Conservation (phyloP, 768 basidiomycete species). For the Lactarius psammicola region DNA sequence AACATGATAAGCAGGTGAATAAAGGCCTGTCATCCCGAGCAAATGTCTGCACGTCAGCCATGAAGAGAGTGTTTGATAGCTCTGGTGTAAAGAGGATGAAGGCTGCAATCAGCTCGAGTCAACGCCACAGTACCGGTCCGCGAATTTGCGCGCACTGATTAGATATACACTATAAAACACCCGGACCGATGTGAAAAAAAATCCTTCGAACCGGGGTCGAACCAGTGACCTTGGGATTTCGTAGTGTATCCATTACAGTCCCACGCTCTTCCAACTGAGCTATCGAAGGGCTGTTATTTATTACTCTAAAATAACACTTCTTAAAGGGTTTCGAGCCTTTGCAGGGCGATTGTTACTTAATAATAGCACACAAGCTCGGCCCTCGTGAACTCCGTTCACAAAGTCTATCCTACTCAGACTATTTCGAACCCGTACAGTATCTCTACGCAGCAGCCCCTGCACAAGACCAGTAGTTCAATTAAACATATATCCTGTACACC, state of each 20-base stretch:
- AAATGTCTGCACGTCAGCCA: constrained; percentile 21
- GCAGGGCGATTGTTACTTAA: too few species aligned
- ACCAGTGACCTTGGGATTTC: constrained; percentile 28
- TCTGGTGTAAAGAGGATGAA: not conserved
- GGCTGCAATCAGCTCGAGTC: not conserved
- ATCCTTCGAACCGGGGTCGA: constrained; percentile 28
- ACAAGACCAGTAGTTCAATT: constrained; percentile 13
- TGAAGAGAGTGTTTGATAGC: constrained; percentile 6
- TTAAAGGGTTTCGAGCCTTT: not conserved
- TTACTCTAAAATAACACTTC: not conserved
- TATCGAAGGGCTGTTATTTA: constrained; percentile 23
- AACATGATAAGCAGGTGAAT: constrained; percentile 90
- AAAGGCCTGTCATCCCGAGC: constrained; percentile 36
- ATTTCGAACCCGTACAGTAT: not conserved
- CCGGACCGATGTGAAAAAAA: too few species aligned
- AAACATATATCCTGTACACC: constrained; percentile 47
- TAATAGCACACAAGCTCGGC: too few species aligned
- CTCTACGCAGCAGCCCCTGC: not conserved
- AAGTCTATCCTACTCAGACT: not conserved
- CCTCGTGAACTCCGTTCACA: not conserved
- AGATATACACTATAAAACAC: too few species aligned
- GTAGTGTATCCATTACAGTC: constrained; percentile 21
- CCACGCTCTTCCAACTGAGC: constrained; percentile 28
- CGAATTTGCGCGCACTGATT: not conserved
- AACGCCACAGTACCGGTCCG: not conserved